These are phyloP conservation scores for Luvunga scandens DNA, from an alignment of 345 rosid genomes.

Conservation along the genomic window DNA sequence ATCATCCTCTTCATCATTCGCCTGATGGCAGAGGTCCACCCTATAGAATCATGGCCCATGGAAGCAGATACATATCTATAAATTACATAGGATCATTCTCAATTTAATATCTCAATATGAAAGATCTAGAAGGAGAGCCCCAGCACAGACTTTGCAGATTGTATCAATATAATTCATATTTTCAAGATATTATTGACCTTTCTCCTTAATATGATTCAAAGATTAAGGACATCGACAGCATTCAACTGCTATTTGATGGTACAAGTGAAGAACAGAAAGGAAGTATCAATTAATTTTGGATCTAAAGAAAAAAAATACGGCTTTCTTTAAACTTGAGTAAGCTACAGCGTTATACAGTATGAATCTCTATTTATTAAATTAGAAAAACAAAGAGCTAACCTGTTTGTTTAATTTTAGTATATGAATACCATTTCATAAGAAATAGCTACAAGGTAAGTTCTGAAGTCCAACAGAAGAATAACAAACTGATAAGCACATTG, in stretches of 20 bases:
- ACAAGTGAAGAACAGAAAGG: slow-evolving; percentile 1
- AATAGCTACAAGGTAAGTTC: neutral
- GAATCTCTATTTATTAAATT: neutral
- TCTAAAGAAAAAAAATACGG: neutral
- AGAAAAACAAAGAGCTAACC: neutral
- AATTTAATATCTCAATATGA: slow-evolving; percentile 3
- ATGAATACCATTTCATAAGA: neutral
- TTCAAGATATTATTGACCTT: neutral
- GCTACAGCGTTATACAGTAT: neutral
- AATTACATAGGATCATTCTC: slow-evolving; percentile 10
- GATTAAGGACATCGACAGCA: neutral
- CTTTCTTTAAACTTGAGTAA: neutral
- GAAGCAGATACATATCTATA: slow-evolving; percentile 24
- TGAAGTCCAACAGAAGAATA: neutral
- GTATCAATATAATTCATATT: slow-evolving; percentile 8
- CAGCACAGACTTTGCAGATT: neutral
- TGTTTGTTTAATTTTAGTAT: neutral
- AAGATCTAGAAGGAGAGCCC: neutral
- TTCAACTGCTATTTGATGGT: neutral
- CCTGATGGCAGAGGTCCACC: slow-evolving; percentile 79
- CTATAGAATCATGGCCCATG: slow-evolving; percentile 48
- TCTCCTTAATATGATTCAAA: neutral
- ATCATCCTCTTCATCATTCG: slow-evolving; percentile 45
- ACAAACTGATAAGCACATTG: neutral
- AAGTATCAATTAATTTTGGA: neutral